Base-by-base conservation (phyloP, 2,329 filamentous ascomycete species). In the Metarhizium anisopliae region DNA sequence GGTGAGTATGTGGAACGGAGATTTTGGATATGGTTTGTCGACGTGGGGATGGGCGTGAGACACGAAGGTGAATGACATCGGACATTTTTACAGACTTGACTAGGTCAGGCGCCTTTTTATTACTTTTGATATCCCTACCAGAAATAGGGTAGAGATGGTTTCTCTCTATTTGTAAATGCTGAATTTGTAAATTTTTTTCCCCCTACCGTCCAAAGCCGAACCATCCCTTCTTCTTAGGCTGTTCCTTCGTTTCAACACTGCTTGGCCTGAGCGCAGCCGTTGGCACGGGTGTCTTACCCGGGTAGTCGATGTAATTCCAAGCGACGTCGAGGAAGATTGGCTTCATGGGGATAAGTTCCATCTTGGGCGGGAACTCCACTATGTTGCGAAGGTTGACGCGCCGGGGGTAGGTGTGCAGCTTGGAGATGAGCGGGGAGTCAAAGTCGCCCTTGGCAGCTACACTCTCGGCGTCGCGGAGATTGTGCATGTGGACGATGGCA, bases 261-360 rank as follows among this genome's bases (percentile, higher is more conserved):
- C 47, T 47, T n/a, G 68, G 10, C 36, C 38, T 18, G 2, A 16
- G 42, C 42, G 18, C n/a, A 8, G 30, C 10, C 18, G 51, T 10
- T 29, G 51, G 6, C 11, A 35, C 36, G 1, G 42, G 49, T 30
- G 70, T 62, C 62, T 83, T 83, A 38, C 84, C 85, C 0, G 92
- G 91, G 67, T 99, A 99, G 51, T 90, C 84, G 59, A 99, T 92
- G 68, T 96, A 97, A 69, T 97, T 97, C 89, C 90, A 99, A 10
- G 94, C 94, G 7, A 96, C 87, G 67, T 99, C 94, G 57, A 97
- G 83, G 77, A 97, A 97, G 38, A 97, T 79, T 32, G 94, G 94
- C 76, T 99, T 99, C 53, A 96, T 87, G 0, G 94, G 91, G 43
- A 97, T 84, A 1, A 87, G 80, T 59, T 89, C 84, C 61, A 96